A percentile compares a stretch with the other conserved stretches of the same genome.
These are phyloP conservation scores for Puccinia novopanici DNA, from an alignment of 1,284 basidiomycete genomes.

Conservation along the genomic window DNA sequence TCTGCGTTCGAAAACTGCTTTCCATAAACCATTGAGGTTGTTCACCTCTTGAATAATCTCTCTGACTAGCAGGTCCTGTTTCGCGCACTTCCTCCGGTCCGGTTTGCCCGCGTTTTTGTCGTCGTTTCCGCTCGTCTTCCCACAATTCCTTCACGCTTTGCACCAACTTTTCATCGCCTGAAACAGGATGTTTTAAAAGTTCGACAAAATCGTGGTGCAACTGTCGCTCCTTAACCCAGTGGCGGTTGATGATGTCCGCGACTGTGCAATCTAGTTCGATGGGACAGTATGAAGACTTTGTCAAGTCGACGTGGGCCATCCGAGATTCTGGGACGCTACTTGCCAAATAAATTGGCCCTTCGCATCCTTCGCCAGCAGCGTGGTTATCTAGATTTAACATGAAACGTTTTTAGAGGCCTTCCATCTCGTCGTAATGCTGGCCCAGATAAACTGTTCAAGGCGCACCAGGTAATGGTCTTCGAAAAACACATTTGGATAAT, in stretches of 20 bases:
- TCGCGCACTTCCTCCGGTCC: conserved; percentile 51
- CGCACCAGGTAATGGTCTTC: conserved; percentile 62
- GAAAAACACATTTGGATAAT: conserved; percentile 63
- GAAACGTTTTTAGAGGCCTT: not conserved
- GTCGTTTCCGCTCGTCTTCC: conserved; percentile 82
- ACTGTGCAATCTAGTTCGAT: conserved; percentile 83
- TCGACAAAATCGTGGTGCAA: conserved; percentile 73
- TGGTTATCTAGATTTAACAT: conserved; percentile 3
- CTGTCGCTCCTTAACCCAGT: conserved; percentile 68
- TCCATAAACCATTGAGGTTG: conserved; percentile 52
- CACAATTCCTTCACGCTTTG: conserved; percentile 86
- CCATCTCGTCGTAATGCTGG: not conserved
- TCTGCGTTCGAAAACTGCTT: conserved; percentile 34
- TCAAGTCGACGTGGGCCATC: conserved; percentile 29
- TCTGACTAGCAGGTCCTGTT: conserved; percentile 47
- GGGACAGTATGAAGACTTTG: conserved; percentile 69
- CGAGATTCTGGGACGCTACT: conserved; percentile 27
- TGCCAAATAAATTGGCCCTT: conserved; percentile 25
- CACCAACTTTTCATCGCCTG: conserved; percentile 74
- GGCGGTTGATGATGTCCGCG: conserved; percentile 82
- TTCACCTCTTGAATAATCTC: conserved; percentile 47
- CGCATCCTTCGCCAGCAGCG: not conserved
- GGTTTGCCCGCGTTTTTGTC: conserved; percentile 61
- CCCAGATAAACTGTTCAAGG: not conserved
- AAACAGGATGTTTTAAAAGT: conserved; percentile 64